Percentiles rank a stretch among this genome's conserved stretches.
These are phyloP conservation scores for Geranium incanum DNA, from an alignment of 441 rosid genomes.

Conservation along the genomic window DNA sequence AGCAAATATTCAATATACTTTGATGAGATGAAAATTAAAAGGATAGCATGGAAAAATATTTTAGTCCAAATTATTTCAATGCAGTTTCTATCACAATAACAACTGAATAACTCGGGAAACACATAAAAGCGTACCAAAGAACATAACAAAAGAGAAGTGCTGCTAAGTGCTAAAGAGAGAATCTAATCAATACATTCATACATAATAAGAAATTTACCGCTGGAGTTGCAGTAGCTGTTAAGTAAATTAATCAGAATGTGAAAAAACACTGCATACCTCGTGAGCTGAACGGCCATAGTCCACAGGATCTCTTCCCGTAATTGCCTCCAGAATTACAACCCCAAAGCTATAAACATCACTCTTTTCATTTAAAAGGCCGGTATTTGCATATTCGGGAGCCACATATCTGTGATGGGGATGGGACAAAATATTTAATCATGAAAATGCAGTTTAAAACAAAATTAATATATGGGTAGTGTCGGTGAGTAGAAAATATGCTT, in stretches of 20 bases:
- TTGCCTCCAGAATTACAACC: constrained; percentile 74
- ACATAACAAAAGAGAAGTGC: too few relatives aligned
- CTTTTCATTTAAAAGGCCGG: constrained; percentile 89
- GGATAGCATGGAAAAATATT: background rate
- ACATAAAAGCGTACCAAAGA: too few relatives aligned
- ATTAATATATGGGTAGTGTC: too few relatives aligned
- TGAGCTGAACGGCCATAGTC: constrained; percentile 76
- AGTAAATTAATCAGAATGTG: background rate
- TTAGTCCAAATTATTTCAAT: too few relatives aligned
- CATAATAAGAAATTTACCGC: background rate
- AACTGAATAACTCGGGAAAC: too few relatives aligned
- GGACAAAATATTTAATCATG: background rate
- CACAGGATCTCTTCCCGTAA: constrained; percentile 94
- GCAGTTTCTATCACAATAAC: background rate
- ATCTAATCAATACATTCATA: too few relatives aligned
- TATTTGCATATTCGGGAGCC: constrained; percentile 95
- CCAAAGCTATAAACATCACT: constrained; percentile 97
- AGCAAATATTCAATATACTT: background rate
- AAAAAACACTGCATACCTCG: constrained; percentile 42
- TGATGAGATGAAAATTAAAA: background rate
- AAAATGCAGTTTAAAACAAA: background rate
- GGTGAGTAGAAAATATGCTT: constrained; percentile 14
- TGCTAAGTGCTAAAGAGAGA: too few relatives aligned
- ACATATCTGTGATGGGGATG: constrained; percentile 46
- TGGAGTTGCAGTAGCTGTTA: background rate